Percentiles rank a stretch among this genome's conserved stretches.
phyloP scores from a whole-genome alignment of 2,329 filamentous ascomycete species.

The Microsporum canis region DNA sequence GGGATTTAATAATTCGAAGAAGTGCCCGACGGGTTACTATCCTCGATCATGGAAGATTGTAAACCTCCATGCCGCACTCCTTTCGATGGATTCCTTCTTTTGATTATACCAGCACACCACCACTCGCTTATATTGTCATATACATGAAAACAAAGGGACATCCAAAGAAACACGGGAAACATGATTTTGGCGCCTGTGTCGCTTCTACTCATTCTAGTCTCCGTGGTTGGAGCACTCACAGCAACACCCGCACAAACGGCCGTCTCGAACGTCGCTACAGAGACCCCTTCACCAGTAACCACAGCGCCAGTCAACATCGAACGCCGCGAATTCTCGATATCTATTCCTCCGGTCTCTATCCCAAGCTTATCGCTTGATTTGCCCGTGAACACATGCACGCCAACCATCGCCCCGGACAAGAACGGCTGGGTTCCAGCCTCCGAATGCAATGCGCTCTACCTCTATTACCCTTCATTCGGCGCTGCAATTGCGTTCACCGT shows the following conservation, averaged over 20 bases:
- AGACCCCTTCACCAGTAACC: background rate
- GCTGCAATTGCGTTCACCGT: slow-evolving; percentile 12
- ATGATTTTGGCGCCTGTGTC: background rate
- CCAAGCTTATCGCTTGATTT: slow-evolving; percentile 3
- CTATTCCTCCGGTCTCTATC: slow-evolving; percentile 5
- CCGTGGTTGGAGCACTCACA: background rate
- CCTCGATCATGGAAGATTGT: background rate
- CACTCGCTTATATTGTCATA: background rate
- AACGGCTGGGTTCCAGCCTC: slow-evolving; percentile 17
- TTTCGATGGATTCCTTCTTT: background rate
- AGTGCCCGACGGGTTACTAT: background rate
- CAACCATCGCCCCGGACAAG: slow-evolving; percentile 16
- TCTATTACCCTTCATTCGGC: slow-evolving; percentile 13
- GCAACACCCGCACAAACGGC: background rate
- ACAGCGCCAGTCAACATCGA: background rate
- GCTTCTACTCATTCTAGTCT: background rate
- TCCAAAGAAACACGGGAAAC: background rate
- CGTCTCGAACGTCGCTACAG: background rate
- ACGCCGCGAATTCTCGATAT: background rate
- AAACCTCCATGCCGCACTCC: background rate
- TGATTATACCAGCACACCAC: background rate
- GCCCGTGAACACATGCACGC: slow-evolving; percentile 11
- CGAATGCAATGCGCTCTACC: slow-evolving; percentile 28
- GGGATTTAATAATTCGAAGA: background rate
- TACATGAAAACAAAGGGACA: background rate